Evolutionary conservation across 2,329 filamentous ascomycete genomes (phyloP).

Genomic region (Colletotrichum melonis): DNA sequence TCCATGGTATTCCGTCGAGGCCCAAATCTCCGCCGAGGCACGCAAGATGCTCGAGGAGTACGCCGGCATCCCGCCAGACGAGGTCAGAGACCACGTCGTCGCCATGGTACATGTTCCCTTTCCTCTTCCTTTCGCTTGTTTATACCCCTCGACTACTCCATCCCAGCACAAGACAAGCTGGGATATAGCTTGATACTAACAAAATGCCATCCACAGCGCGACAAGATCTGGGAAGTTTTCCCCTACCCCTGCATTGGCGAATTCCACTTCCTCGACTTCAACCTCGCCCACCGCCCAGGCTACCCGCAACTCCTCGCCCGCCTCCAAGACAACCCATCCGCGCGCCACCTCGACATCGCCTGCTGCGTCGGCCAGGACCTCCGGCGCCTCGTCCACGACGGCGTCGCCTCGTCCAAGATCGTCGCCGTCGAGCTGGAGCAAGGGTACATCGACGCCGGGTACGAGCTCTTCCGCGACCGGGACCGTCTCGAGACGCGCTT

Average conservation of each 20-base stretch:
- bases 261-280: conserved; percentile 36
- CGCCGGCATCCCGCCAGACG: conserved; percentile 6
- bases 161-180: background rate
- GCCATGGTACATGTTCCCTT: conserved; percentile 9
- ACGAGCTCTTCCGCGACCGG: conserved; percentile 42
- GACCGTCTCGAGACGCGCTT: conserved; percentile 38
- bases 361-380: conserved; percentile 45
- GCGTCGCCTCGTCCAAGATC: conserved; percentile 38
- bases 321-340: conserved; percentile 25
- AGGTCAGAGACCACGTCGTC: conserved; percentile 22
- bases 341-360: conserved; percentile 42
- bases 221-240: conserved; percentile 34
- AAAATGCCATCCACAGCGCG: background rate
- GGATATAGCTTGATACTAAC: background rate
- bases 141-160: too few species aligned
- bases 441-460: conserved; percentile 39
- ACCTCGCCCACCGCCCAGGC: conserved; percentile 3
- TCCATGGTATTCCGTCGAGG: conserved; percentile 29
- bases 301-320: conserved; percentile 36
- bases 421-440: conserved; percentile 40
- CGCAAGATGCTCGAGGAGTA: conserved; percentile 33
- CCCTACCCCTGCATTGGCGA: conserved; percentile 36
- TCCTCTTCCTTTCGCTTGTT: fast-evolving
- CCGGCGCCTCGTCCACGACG: conserved; percentile 41
- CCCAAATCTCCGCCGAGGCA: conserved; percentile 9